Evolutionary conservation across 2,329 filamentous ascomycete genomes (phyloP), one percentile per base, ranked within the genome.

Genomic region (Dactylellina drechsleri): DNA sequence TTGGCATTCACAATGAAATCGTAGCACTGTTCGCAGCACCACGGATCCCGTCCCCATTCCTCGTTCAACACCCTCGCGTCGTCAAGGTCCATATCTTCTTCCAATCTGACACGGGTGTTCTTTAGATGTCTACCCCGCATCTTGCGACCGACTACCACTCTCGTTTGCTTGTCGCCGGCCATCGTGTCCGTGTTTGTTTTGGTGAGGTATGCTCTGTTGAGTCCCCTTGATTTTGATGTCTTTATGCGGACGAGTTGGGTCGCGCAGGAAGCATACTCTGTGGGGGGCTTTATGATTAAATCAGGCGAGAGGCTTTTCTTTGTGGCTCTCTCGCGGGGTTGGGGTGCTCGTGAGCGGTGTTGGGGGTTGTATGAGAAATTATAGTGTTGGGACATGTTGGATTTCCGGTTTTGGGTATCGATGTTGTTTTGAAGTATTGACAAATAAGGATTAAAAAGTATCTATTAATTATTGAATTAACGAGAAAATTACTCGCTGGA

Each of bases 21-120:
- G 31, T 36, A 36, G 10, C 31, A 36, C 5, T 36, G 10, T 36
- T 36, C 31, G 31, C 31, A 36, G 10, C 31, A 36, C 31, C 31
- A 36, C 6, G 31, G 31, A 36, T 10, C 31, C 6, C 31, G 31
- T 36, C 10, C 54, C 1, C 7, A 15, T 5, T 74, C 70, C 13
- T 12, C 43, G 20, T 74, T 74, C 4, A 61, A 31, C n/a, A 57
- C 4, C 23, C 45, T 59, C 4, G 71, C 71, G 13, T 65, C 40
- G n/a, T 65, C 7, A 16, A 75, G 1, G 47, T 75, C 64, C 71
- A 75, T 75, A 40, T 75, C 71, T 7, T 64, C 64, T 5, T 60
- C 36, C 12, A 65, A 40, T 26, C 58, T 16, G 12, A 50, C 36
- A 13, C 71, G 41, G 3, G 28, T 58, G 16, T 54, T n/a, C 45